These are phyloP conservation scores for Plasmodium relictum DNA, from an alignment of 169 alveolate genomes.

Conservation along the genomic window DNA sequence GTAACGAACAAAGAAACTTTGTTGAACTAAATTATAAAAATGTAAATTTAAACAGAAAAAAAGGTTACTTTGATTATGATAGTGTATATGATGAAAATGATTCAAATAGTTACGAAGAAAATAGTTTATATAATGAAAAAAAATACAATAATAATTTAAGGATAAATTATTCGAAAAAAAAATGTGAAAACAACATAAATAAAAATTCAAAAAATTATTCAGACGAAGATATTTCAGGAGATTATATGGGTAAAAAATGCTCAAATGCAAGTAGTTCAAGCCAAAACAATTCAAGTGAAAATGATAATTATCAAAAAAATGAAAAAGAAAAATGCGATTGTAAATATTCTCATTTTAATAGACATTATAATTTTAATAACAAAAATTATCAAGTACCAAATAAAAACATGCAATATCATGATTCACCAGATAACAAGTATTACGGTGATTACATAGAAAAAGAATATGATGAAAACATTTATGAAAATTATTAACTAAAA, in stretches of 20 bases:
- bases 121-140: not conserved
- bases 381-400: not conserved
- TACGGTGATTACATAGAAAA: slow-evolving; percentile 24
- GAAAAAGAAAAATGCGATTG: slow-evolving; percentile 1
- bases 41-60: not conserved
- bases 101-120: not conserved
- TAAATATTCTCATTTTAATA: not conserved
- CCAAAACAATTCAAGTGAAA: not conserved
- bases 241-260: not conserved
- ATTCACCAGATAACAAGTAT: not conserved
- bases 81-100: not conserved
- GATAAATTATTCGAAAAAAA: slow-evolving; percentile 4
- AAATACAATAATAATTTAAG: not conserved
- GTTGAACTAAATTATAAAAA: not conserved
- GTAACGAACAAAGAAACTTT: not conserved
- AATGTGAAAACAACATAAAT: not conserved
- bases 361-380: slow-evolving; percentile 11
- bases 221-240: slow-evolving; percentile 8
- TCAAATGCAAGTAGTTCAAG: not conserved
- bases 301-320: not conserved
- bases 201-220: slow-evolving; percentile 5
- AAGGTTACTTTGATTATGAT: not conserved
- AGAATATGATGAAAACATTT: slow-evolving; percentile 55
- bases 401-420: not conserved
- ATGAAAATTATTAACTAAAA: slow-evolving; percentile 4